Evolutionary conservation across 371 early-diverging fungal species (phyloP).

Genomic region (Smittium mucronatum): DNA sequence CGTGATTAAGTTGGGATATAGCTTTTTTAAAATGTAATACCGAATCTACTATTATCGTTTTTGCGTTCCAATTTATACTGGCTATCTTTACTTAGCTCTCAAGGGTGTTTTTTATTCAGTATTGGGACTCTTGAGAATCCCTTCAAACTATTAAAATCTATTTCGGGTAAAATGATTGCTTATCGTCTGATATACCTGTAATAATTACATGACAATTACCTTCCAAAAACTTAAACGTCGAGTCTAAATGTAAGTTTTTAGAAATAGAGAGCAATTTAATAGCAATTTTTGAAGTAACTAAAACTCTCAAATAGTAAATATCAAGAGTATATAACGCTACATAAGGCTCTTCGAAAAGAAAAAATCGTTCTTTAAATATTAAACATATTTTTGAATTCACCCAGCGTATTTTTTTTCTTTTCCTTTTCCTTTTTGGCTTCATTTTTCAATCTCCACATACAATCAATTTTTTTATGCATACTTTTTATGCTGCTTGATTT

Average conservation of each 20-base stretch:
- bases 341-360: neutral
- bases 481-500: neutral
- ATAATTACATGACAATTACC: neutral
- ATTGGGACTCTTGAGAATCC: neutral
- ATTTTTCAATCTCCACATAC: neutral
- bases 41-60: neutral
- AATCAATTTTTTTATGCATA: neutral
- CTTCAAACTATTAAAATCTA: neutral
- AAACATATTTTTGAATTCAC: neutral
- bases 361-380: neutral
- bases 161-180: neutral
- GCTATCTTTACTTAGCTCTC: neutral
- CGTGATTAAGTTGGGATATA: neutral
- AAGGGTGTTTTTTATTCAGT: neutral
- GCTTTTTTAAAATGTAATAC: neutral
- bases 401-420: neutral
- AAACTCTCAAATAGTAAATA: neutral
- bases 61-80: neutral
- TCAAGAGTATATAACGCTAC: neutral
- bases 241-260: neutral
- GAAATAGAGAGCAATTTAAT: neutral
- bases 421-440: neutral
- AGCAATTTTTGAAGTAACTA: neutral
- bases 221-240: neutral
- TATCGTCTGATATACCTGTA: neutral